Conservation (phyloP, 495 filamentous ascomycete species). For the Podospora tetraspora region DNA sequence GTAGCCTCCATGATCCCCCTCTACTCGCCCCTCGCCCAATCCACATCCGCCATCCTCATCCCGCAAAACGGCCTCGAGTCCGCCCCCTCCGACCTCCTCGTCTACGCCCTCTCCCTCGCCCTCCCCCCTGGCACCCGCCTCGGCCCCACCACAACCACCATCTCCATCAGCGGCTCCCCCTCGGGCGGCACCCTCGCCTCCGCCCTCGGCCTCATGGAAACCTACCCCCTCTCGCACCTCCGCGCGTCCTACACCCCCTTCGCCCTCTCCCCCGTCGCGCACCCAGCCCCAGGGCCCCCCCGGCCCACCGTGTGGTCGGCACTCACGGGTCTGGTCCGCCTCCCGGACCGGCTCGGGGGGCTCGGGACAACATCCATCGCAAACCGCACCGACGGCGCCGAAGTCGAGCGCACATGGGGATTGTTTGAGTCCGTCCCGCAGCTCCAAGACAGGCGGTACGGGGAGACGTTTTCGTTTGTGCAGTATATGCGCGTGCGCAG, state of each 20-base stretch:
- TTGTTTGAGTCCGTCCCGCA: conserved; percentile 51
- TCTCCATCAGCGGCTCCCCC: conserved; percentile 57
- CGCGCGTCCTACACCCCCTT: conserved; percentile 54
- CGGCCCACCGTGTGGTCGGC: not conserved
- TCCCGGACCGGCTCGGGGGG: conserved; percentile 56
- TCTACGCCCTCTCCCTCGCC: conserved; percentile 55
- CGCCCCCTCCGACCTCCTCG: conserved; percentile 72
- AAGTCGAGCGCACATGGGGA: conserved; percentile 74
- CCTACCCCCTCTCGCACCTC: conserved; percentile 54
- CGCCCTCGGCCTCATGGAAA: conserved; percentile 56
- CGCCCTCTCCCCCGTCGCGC: conserved; percentile 57
- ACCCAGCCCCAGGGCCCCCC: conserved; percentile 37
- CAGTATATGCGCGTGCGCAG: conserved; percentile 58
- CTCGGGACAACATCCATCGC: conserved; percentile 58
- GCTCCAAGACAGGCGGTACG: conserved; percentile 50
- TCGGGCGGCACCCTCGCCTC: conserved; percentile 74
- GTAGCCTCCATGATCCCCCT: conserved; percentile 71
- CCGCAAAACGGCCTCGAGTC: conserved; percentile 83
- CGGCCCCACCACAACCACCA: conserved; percentile 53
- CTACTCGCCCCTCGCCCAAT: conserved; percentile 69
- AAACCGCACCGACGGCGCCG: conserved; percentile 54
- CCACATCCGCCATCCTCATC: conserved; percentile 77
- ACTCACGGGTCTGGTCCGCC: conserved; percentile 55
- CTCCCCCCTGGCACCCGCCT: conserved; percentile 42
- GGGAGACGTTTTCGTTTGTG: conserved; percentile 63